Conservation (phyloP, 2,329 filamentous ascomycete species). For the Penicillium sp. region DNA sequence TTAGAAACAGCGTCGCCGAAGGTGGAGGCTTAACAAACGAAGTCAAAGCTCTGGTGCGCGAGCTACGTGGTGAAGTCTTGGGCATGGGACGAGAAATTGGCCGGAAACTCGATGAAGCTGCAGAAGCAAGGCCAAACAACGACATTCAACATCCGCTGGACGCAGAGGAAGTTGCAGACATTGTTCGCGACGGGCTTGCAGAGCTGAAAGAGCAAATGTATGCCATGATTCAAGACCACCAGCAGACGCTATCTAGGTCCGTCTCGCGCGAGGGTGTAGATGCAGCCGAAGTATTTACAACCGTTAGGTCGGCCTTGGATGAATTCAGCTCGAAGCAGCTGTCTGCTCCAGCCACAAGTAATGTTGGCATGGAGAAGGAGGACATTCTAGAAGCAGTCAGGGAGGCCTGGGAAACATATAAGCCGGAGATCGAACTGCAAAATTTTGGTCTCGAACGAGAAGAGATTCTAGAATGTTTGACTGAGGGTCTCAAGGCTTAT, state of each 20-base stretch:
- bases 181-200: constrained; percentile 74
- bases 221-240: constrained; percentile 70
- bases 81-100: constrained; percentile 92
- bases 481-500: constrained; percentile 79
- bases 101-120: constrained; percentile 66
- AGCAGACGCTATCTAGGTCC: constrained; percentile 61
- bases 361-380: constrained; percentile 61
- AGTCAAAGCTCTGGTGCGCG: constrained; percentile 84
- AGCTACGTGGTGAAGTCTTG: constrained; percentile 85
- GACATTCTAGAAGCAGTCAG: constrained; percentile 82
- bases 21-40: constrained; percentile 85
- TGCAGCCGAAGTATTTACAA: constrained; percentile 80
- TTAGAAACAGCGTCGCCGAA: constrained; percentile 88
- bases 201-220: constrained; percentile 84
- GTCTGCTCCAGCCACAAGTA: constrained; percentile 43
- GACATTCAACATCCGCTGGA: constrained; percentile 48
- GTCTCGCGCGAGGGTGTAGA: constrained; percentile 64
- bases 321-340: constrained; percentile 58
- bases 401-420: constrained; percentile 91
- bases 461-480: constrained; percentile 80
- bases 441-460: constrained; percentile 87
- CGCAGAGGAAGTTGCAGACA: constrained; percentile 67
- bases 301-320: constrained; percentile 69
- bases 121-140: constrained; percentile 41
- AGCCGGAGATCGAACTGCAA: constrained; percentile 86